Evolutionary conservation across 805 yeast genomes (phyloP), one percentile per base, ranked within the genome.

Genomic region (Zygosaccharomyces rouxii): DNA sequence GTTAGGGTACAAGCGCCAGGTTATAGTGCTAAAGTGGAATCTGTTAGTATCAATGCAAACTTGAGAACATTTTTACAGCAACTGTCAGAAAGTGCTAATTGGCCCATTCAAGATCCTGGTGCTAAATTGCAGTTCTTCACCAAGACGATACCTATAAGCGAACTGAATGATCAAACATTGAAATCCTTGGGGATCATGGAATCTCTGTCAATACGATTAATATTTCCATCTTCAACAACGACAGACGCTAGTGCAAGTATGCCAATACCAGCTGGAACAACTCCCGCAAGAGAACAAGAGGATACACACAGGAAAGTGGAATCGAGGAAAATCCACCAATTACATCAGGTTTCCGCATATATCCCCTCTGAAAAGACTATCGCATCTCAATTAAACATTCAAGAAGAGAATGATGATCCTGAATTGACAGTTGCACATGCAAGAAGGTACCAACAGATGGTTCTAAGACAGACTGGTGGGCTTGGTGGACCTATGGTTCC

Each of bases 351-450:
- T 2, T 49, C 51, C 2, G 63, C 59, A 5, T 63, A 53, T 41
- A 33, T 58, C 7, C 64, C 67, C 5, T 40, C 58, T 10, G 46
- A 51, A 3, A 43, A 22, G 5, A 37, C 62, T n/a, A 25, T 51
- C 19, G 28, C 45, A 3, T 25, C 46, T 3, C 51, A 50, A n/a
- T 29, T 50, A 3, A 44, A 47, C 4, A 33, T 28, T 14, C 50
- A 53, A 6, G 71, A 70, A 10, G 75, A 71, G 5, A 71, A 70
- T 0, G 68, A 64, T 0, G 60, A 59, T 3, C 74, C 72, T 45
- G 80, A 78, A 22, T 59, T 81, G 56, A 70, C 78, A 0, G 67
- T 77, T 4, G 73, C 73, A 2, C 83, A 81, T 51, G 84, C 83
- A 3, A 69, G 71, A 44, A 64, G 67, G 19, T 82, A 81, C 55